Evolutionary conservation across 257 asterid species (phyloP).

Genomic region (Solanum paucissectum): DNA sequence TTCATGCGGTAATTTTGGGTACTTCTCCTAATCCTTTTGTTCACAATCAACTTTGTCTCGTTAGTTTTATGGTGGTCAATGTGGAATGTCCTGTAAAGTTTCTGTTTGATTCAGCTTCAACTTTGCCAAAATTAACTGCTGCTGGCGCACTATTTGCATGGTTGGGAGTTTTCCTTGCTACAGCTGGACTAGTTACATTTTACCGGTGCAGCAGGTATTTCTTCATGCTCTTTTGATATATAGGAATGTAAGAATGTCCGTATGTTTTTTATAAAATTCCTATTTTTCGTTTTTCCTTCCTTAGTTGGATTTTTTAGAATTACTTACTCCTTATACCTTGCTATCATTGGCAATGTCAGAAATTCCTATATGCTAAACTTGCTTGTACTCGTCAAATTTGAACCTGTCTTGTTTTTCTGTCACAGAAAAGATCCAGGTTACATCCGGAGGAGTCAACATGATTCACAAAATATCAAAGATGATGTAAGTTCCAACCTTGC

Average conservation of each 20-base stretch:
- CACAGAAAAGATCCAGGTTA: slow-evolving; percentile 97
- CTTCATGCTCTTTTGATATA: neutral
- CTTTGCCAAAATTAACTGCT: slow-evolving; percentile 79
- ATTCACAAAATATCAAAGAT: slow-evolving; percentile 62
- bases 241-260: neutral
- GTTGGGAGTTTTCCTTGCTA: slow-evolving; percentile 81
- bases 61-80: neutral
- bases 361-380: neutral
- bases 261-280: neutral
- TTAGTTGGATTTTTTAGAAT: neutral
- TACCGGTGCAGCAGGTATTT: slow-evolving; percentile 93
- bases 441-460: slow-evolving; percentile 51
- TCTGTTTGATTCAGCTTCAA: slow-evolving; percentile 50
- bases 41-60: neutral
- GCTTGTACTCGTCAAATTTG: neutral
- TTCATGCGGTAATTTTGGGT: slow-evolving; percentile 73
- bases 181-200: slow-evolving; percentile 59
- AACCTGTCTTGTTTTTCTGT: slow-evolving; percentile 4
- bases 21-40: slow-evolving; percentile 12
- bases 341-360: neutral
- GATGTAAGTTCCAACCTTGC: slow-evolving; percentile 47
- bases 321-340: neutral
- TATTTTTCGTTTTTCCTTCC: neutral
- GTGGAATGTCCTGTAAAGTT: neutral
- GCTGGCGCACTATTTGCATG: slow-evolving; percentile 82